phyloP scores from a whole-genome alignment of 1,284 basidiomycete genomes.

The Microbotryum saponariae region DNA sequence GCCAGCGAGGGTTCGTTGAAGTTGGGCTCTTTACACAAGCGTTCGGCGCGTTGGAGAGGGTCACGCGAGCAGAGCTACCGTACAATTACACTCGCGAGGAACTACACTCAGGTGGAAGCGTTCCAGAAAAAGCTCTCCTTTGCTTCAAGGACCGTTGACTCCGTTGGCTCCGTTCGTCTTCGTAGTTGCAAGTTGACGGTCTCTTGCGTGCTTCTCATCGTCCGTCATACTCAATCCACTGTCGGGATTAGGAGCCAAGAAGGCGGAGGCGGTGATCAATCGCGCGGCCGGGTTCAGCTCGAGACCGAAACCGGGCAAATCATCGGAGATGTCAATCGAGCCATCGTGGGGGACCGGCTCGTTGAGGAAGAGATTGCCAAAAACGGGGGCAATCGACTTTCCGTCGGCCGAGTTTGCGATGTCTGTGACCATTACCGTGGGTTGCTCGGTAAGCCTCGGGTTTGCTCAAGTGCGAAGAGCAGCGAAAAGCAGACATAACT shows the following conservation, averaged over 20 bases:
- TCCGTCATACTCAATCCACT: conserved; percentile 4
- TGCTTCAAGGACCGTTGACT: too few species aligned
- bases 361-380: conserved; percentile 50
- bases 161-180: neutral
- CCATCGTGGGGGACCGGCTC: conserved; percentile 48
- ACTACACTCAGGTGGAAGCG: too few species aligned
- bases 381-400: conserved; percentile 47
- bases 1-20: too few species aligned
- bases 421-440: conserved; percentile 32
- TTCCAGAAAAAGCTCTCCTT: too few species aligned
- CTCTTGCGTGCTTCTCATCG: conserved; percentile 1
- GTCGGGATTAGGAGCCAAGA: conserved; percentile 15
- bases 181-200: neutral
- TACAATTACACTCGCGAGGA: too few species aligned
- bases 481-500: neutral
- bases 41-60: too few species aligned
- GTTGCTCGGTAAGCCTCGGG: too few species aligned
- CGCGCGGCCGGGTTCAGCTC: conserved; percentile 47
- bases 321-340: conserved; percentile 42
- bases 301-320: conserved; percentile 48
- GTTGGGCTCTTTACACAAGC: too few species aligned
- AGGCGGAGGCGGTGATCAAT: conserved; percentile 41
- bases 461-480: neutral
- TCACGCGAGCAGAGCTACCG: too few species aligned
- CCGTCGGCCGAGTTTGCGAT: conserved; percentile 51